phyloP scores from a whole-genome alignment of 331 rosid genomes.

The Cucumis variabilis region DNA sequence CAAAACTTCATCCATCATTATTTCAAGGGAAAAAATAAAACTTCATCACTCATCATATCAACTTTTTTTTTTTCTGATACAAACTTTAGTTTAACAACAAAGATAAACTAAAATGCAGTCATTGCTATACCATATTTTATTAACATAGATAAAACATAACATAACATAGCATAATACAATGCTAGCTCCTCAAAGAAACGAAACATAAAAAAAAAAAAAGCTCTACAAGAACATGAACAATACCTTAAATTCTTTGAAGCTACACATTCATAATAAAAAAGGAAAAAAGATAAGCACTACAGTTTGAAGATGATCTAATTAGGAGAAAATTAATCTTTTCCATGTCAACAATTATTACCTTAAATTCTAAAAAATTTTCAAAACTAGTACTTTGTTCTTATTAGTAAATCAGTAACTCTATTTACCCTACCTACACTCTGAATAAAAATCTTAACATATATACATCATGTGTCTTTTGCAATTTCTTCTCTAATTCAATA shows the following conservation, averaged over 20 bases:
- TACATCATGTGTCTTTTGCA: no score
- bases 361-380: no score
- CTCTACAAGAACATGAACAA: background rate
- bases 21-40: no score
- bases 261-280: background rate
- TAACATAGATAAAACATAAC: slow-evolving; percentile 10
- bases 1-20: no score
- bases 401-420: no score
- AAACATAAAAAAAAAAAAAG: background rate
- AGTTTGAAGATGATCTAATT: slow-evolving; percentile 93
- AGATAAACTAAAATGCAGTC: background rate
- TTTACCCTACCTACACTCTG: no score
- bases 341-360: no score
- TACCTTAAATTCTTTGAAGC: background rate
- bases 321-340: slow-evolving; percentile 90
- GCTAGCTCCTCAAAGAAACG: background rate
- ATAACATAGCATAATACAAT: slow-evolving; percentile 21
- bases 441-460: no score
- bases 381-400: no score
- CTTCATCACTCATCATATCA: no score
- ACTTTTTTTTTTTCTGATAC: background rate
- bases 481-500: no score
- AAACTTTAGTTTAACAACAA: background rate
- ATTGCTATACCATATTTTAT: background rate
- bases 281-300: slow-evolving; percentile 52